These are phyloP conservation scores for Phyllosticta citriasiana DNA, from an alignment of 2,329 filamentous ascomycete species.

Conservation along the genomic window DNA sequence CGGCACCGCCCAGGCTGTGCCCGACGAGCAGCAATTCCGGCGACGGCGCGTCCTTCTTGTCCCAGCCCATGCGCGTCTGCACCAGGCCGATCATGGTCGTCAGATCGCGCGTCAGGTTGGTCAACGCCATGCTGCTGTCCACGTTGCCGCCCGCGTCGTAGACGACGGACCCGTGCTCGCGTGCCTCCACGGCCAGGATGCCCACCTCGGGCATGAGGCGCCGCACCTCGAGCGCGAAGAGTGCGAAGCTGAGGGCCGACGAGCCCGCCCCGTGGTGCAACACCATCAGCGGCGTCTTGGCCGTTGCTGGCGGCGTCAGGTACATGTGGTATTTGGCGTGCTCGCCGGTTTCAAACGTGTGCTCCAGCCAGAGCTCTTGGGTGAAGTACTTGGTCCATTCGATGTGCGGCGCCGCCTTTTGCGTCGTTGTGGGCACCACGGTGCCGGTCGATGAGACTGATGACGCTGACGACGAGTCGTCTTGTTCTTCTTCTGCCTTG, in stretches of 20 bases:
- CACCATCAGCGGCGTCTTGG: constrained; percentile 73
- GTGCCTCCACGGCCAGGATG: constrained; percentile 73
- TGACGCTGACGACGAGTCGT: constrained; percentile 48
- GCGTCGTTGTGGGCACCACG: constrained; percentile 67
- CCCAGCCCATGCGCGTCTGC: constrained; percentile 60
- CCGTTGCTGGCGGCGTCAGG: constrained; percentile 59
- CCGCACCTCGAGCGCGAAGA: constrained; percentile 66
- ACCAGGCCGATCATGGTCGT: constrained; percentile 59
- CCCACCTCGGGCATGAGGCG: constrained; percentile 71
- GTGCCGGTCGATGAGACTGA: constrained; percentile 91
- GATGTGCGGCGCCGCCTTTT: constrained; percentile 55
- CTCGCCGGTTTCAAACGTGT: constrained; percentile 21
- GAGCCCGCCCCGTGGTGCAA: constrained; percentile 93
- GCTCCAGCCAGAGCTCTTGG: constrained; percentile 68
- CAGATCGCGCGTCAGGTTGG: constrained; percentile 64
- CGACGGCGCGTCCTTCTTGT: constrained; percentile 33
- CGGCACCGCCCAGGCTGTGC: constrained; percentile 85
- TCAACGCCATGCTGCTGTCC: constrained; percentile 58
- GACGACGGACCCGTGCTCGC: constrained; percentile 69
- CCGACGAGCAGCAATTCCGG: constrained; percentile 77
- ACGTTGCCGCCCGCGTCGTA: constrained; percentile 25
- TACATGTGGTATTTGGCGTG: constrained; percentile 72
- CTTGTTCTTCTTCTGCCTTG: constrained; percentile 39
- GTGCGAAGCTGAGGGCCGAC: constrained; percentile 83
- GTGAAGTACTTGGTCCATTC: constrained; percentile 89